Conservation (phyloP, 805 yeast species). For the Diddensiella transvaalensis region DNA sequence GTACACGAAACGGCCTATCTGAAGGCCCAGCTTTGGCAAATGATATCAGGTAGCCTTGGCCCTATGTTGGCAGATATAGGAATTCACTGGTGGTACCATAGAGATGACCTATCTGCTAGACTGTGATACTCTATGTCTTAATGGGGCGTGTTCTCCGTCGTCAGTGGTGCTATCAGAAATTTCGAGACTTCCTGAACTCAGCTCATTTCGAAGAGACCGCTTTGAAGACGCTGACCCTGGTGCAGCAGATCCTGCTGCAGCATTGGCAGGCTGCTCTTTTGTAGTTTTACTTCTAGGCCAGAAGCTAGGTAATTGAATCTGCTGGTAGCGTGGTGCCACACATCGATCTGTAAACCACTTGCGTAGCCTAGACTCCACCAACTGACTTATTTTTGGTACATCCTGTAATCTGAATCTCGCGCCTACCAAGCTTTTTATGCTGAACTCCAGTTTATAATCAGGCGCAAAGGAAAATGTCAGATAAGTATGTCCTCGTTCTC, state of each 20-base stretch:
- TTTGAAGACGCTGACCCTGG: constrained; percentile 3
- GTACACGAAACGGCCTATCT: constrained; percentile 39
- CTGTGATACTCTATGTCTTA: neutral
- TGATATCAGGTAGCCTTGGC: constrained; percentile 55
- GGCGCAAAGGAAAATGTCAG: constrained; percentile 88
- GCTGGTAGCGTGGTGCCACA: constrained; percentile 90
- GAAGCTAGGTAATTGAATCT: constrained; percentile 75
- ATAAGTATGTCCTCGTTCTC: constrained; percentile 44
- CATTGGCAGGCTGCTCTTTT: constrained; percentile 13
- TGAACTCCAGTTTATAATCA: constrained; percentile 84
- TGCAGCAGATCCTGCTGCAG: constrained; percentile 15
- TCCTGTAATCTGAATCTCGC: constrained; percentile 88
- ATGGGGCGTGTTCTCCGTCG: too few relatives aligned
- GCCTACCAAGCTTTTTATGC: constrained; percentile 85
- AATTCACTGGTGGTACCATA: constrained; percentile 31
- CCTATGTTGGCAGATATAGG: constrained; percentile 29
- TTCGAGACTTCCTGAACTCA: neutral
- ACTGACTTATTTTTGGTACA: constrained; percentile 83
- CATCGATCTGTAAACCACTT: constrained; percentile 91
- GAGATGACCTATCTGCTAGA: neutral
- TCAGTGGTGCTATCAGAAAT: neutral
- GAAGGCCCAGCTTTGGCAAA: constrained; percentile 46
- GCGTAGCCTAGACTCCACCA: constrained; percentile 76
- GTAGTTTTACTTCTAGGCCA: constrained; percentile 56
- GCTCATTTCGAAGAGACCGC: neutral